Percentiles rank a stretch among this genome's conserved stretches.
These are phyloP conservation scores for Cucurbita ficifolia DNA, from an alignment of 306 rosid species.

Conservation along the genomic window DNA sequence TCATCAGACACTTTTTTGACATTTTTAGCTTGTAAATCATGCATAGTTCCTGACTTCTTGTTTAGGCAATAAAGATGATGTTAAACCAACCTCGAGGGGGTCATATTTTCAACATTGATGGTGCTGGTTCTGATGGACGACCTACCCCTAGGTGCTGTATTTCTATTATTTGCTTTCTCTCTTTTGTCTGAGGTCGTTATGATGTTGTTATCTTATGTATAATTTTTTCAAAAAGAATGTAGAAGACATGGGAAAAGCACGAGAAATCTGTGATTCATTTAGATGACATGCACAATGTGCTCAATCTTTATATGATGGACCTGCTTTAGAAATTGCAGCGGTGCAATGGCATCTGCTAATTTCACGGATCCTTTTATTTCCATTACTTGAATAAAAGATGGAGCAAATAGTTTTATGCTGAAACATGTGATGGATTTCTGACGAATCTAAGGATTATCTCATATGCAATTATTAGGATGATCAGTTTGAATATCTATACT, in stretches of 20 bases:
- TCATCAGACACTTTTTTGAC: neutral
- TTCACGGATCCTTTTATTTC: neutral
- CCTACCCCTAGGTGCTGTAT: slow-evolving; percentile 76
- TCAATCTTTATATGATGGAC: neutral
- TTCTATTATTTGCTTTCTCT: slow-evolving; percentile 12
- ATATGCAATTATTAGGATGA: neutral
- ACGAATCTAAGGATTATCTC: neutral
- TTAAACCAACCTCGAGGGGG: slow-evolving; percentile 77
- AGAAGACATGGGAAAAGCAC: neutral
- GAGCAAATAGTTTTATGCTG: neutral
- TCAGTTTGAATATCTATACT: neutral
- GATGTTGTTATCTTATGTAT: neutral
- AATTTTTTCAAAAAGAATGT: neutral
- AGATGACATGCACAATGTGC: neutral
- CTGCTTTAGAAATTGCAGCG: neutral
- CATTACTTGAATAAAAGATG: neutral
- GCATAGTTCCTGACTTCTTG: slow-evolving; percentile 15
- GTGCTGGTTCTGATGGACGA: slow-evolving; percentile 98
- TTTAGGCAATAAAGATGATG: slow-evolving; percentile 91
- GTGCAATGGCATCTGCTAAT: neutral
- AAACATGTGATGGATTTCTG: neutral
- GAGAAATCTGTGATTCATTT: neutral
- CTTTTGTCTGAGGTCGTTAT: neutral
- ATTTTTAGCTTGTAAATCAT: slow-evolving; percentile 11
- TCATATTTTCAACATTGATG: slow-evolving; percentile 89